Conservation (phyloP, 2,329 filamentous ascomycete species). For the Raffaelea arxii region DNA sequence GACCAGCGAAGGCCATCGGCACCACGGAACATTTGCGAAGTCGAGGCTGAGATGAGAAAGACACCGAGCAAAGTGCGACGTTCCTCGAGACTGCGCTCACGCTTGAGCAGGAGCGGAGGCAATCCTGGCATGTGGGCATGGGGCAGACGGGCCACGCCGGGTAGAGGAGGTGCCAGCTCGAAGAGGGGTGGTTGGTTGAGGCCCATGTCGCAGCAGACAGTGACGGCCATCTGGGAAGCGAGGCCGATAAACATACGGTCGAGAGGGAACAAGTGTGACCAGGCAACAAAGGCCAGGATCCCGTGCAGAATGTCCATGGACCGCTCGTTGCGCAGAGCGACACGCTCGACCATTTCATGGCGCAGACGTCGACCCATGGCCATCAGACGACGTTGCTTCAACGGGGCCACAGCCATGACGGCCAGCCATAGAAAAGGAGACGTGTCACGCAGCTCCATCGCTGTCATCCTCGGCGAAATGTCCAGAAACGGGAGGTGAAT, state of each 20-base stretch:
- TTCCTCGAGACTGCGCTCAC: slow-evolving; percentile 35
- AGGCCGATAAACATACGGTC: slow-evolving; percentile 27
- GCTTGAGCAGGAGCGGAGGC: slow-evolving; percentile 10
- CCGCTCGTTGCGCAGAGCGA: neutral
- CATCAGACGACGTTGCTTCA: neutral
- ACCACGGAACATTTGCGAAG: slow-evolving; percentile 25
- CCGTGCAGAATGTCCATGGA: slow-evolving; percentile 1
- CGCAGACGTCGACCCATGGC: neutral
- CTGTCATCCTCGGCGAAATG: neutral
- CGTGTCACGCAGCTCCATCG: neutral
- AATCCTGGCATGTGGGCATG: neutral
- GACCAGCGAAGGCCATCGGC: slow-evolving; percentile 47
- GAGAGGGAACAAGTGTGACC: neutral
- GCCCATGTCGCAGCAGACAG: slow-evolving; percentile 35
- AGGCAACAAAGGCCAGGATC: neutral
- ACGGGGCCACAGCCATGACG: neutral
- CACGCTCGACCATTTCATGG: neutral
- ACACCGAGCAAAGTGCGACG: slow-evolving; percentile 35
- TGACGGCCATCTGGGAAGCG: slow-evolving; percentile 29
- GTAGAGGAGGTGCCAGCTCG: neutral
- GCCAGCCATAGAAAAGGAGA: neutral
- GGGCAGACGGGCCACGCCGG: neutral
- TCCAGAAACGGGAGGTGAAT: neutral
- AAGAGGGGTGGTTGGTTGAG: slow-evolving; percentile 21
- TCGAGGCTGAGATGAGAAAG: slow-evolving; percentile 29